Base-by-base conservation (phyloP, 169 alveolate species). In the Eimeria praecox region DNA sequence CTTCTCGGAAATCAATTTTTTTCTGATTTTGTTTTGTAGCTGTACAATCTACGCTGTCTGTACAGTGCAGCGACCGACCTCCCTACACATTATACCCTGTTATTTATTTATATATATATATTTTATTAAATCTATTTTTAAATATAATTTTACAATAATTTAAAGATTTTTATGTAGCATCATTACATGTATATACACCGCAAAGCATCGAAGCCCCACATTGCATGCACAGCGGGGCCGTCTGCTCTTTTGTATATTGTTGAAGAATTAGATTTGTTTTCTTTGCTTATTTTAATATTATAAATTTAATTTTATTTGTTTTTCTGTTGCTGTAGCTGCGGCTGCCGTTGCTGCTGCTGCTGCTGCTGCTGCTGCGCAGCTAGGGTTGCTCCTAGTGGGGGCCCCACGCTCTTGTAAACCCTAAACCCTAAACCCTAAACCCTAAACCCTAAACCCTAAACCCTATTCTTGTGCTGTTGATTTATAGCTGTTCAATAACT, bases 381-480 rank as follows among this genome's bases (percentile, higher is more conserved):
- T n/a, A n/a, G n/a, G n/a, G n/a, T n/a, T n/a, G n/a, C n/a, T n/a
- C n/a, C n/a, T n/a, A n/a, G n/a, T 64, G 56, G 56, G 56, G 75
- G 75, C 75, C 75, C 75, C 38, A 64, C 75, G 38, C 75, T n/a
- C 24, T 10, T 3, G 24, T 5, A 64, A 64, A 64, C 75, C 75
- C 24, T 64, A 64, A 64, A 64, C 75, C 75, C 30, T 5, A 64
- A 64, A 64, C 75, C 75, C 24, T 64, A 64, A 64, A 64, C 75
- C 75, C 75, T 64, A 64, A 64, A 64, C 75, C 75, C 75, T 64
- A 64, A 64, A 64, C 75, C 75, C 75, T 64, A 64, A 64, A 64
- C 75, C 75, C 75, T 64, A 64, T 10, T 24, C 75, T 5, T n/a
- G 33, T n/a, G 75, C 33, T n/a, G 75, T 5, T 18, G 8, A 3